Evolutionary conservation across 208 protist species (phyloP).

Genomic region (Acanthamoeba lenticulata): DNA sequence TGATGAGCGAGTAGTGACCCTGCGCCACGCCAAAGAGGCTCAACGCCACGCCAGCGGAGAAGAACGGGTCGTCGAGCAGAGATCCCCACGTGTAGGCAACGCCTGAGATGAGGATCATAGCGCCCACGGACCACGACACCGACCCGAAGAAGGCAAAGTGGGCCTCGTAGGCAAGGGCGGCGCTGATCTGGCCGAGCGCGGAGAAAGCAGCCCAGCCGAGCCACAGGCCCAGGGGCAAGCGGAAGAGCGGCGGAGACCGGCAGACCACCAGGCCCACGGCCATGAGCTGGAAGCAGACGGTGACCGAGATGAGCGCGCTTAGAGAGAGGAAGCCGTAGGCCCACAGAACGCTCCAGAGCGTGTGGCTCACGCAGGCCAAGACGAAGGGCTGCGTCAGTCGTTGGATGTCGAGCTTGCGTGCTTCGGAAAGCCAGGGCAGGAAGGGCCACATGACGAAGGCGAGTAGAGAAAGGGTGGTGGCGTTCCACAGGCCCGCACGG

Average conservation of each 20-base stretch:
- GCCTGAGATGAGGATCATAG: not conserved
- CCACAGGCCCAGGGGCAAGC: constrained; percentile 23
- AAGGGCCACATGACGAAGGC: constrained; percentile 30
- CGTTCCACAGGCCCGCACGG: not conserved
- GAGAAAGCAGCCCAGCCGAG: not conserved
- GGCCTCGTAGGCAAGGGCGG: not conserved
- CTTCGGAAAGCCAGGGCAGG: not conserved
- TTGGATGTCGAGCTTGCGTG: not conserved
- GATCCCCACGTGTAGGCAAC: not conserved
- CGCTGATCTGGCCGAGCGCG: not conserved
- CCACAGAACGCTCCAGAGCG: not conserved
- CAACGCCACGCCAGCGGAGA: not conserved
- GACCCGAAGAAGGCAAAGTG: not conserved
- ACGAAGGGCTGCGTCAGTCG: not conserved
- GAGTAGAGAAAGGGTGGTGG: not conserved
- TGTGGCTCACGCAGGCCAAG: constrained; percentile 5
- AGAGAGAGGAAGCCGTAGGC: not conserved
- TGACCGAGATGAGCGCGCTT: not conserved
- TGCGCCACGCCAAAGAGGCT: not conserved
- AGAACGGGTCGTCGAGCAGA: not conserved
- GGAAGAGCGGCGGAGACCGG: not conserved
- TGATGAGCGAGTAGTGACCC: not conserved
- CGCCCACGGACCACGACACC: not conserved
- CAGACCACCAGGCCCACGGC: not conserved
- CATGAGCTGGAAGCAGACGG: not conserved